Conservation (phyloP, 371 early-diverging fungal genomes). For the Batkoa obscura region DNA sequence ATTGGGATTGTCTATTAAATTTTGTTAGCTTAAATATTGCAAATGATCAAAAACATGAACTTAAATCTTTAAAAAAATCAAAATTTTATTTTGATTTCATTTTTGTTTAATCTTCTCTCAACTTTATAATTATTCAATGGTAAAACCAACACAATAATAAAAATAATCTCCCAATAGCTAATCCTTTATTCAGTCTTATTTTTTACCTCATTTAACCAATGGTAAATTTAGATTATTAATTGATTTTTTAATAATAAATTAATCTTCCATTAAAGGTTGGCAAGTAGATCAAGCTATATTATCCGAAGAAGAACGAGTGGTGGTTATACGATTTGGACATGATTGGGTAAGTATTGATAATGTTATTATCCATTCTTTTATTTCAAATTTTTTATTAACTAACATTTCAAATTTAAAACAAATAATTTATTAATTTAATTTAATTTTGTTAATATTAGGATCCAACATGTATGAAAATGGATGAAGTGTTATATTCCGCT, state of each 20-base stretch:
- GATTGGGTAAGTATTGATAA: constrained; percentile 46
- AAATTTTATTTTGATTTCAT: too few relatives aligned
- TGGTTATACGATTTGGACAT: constrained; percentile 90
- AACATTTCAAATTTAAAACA: too few relatives aligned
- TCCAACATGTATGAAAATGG: constrained; percentile 92
- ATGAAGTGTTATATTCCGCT: constrained; percentile 76
- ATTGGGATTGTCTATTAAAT: too few relatives aligned
- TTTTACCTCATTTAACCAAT: constrained; percentile 62
- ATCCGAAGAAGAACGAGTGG: constrained; percentile 91
- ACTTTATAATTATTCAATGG: too few relatives aligned
- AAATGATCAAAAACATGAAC: too few relatives aligned
- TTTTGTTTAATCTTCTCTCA: too few relatives aligned
- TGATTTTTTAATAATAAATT: not conserved
- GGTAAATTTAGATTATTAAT: constrained; percentile 13
- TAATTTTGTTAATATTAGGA: constrained; percentile 25
- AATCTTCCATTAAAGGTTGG: constrained; percentile 42
- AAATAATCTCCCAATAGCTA: too few relatives aligned
- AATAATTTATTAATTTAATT: not conserved
- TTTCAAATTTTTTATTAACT: not conserved
- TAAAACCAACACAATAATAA: too few relatives aligned
- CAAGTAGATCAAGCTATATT: constrained; percentile 98
- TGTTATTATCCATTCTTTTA: not conserved
- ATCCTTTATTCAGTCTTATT: constrained; percentile 25
- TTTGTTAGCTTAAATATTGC: too few relatives aligned
- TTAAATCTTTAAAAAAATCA: too few relatives aligned